A percentile compares a stretch with the other conserved stretches of the same genome.
Conservation (phyloP, 2,329 filamentous ascomycete species). For the Leptographium radiaticola region DNA sequence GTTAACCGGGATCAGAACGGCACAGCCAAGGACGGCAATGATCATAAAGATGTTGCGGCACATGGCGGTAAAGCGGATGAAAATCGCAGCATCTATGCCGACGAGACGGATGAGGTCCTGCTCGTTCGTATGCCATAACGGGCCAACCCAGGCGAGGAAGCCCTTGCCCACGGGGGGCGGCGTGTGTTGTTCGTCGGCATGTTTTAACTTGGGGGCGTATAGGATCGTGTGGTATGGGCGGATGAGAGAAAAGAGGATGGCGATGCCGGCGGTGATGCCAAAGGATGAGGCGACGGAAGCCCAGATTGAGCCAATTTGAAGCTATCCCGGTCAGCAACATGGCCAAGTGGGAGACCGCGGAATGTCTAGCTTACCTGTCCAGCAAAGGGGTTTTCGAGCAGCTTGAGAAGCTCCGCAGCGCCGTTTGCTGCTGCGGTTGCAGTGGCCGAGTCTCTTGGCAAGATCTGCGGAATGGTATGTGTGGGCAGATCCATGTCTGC, state of each 20-base stretch:
- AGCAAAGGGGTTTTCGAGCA: constrained; percentile 36
- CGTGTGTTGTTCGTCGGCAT: constrained; percentile 80
- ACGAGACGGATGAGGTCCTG: constrained; percentile 65
- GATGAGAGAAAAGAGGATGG: constrained; percentile 73
- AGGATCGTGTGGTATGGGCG: constrained; percentile 85
- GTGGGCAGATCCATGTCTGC: constrained; percentile 10
- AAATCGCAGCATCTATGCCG: constrained; percentile 82
- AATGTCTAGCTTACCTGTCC: constrained; percentile 23
- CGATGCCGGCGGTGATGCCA: constrained; percentile 58
- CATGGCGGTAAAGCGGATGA: constrained; percentile 82
- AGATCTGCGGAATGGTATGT: constrained; percentile 4
- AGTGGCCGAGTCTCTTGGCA: constrained; percentile 2
- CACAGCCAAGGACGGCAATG: constrained; percentile 59
- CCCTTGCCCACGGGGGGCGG: constrained; percentile 78
- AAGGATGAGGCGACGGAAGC: constrained; percentile 72
- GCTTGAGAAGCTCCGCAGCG: constrained; percentile 30
- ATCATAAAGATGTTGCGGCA: constrained; percentile 77
- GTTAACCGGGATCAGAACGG: constrained; percentile 73
- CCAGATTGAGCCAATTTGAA: constrained; percentile 50
- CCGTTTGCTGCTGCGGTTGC: constrained; percentile 11
- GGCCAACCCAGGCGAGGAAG: constrained; percentile 76
- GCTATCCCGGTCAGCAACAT: constrained; percentile 16
- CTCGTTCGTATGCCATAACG: constrained; percentile 68
- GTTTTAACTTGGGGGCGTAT: constrained; percentile 87
- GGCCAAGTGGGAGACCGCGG: background rate